phyloP scores from a whole-genome alignment of 1,284 basidiomycete genomes.

The Coniferiporia weirii region DNA sequence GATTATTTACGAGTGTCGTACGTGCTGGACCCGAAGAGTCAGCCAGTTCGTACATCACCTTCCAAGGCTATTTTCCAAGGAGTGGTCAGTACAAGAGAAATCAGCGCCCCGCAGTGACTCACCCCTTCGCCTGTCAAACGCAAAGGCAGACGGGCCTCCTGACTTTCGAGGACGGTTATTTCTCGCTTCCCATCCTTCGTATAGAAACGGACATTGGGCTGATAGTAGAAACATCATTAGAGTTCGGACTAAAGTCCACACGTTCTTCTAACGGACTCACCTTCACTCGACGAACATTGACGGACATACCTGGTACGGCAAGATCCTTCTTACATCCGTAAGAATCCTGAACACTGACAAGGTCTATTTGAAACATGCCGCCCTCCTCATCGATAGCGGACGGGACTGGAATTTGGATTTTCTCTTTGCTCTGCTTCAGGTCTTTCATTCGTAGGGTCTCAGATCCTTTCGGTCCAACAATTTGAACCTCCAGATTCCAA shows the following conservation, averaged over 20 bases:
- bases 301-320: slow-evolving; percentile 73
- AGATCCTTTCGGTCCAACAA: slow-evolving; percentile 63
- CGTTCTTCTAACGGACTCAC: slow-evolving; percentile 34
- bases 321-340: slow-evolving; percentile 83
- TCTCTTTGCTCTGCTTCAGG: slow-evolving; percentile 53
- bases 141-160: slow-evolving; percentile 67
- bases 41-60: slow-evolving; percentile 63
- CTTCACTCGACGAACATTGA: slow-evolving; percentile 84
- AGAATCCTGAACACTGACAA: slow-evolving; percentile 82
- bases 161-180: slow-evolving; percentile 72
- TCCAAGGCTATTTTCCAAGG: slow-evolving; percentile 65
- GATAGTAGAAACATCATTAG: slow-evolving; percentile 3
- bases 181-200: slow-evolving; percentile 51
- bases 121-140: slow-evolving; percentile 85
- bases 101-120: slow-evolving; percentile 25
- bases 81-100: slow-evolving; percentile 8
- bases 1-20: slow-evolving; percentile 46
- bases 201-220: slow-evolving; percentile 88
- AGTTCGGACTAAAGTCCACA: slow-evolving; percentile 1
- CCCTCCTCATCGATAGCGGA: slow-evolving; percentile 62
- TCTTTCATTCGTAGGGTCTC: slow-evolving; percentile 52
- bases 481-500: slow-evolving; percentile 78
- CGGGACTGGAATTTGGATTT: slow-evolving; percentile 63
- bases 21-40: slow-evolving; percentile 44
- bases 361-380: slow-evolving; percentile 75